Base-by-base conservation (phyloP, 805 yeast genomes). In the Kurtzmaniella cleridarum region DNA sequence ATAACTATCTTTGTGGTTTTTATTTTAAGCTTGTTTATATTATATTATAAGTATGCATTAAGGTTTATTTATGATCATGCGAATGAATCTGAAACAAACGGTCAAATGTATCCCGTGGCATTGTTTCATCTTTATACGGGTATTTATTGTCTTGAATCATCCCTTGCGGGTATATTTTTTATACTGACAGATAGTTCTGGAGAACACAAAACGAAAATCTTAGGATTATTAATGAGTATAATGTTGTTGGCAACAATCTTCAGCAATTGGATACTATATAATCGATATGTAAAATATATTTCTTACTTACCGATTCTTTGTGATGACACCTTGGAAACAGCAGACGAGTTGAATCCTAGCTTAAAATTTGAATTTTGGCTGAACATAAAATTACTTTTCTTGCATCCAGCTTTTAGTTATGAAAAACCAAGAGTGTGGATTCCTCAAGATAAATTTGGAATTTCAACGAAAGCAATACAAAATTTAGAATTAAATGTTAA, bases 61-160 rank as follows among this genome's bases (percentile, higher is more conserved):
- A 73, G 75, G 44, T 78, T 75, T 48, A 75, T 81, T 35, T 81
- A 73, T 54, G 69, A 73, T 45, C 63, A 59, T 29, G 59, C 55
- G 11, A 77, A 78, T 42, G 62, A 62, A 15, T 73, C 84, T 2
- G 91, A 84, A 49, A 79, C 87, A 0, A 62, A 68, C 49, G 96
- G 96, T 0, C 69, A 66, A 41, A 65, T 84, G 33, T 89, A 85
- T 55, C 85, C 93, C 1, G 66, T 68, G 2, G 95, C 95, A 0
- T 59, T 89, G 14, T 70, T 83, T 41, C 95, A 87, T 41, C 58
- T 89, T 32, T 87, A 84, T 51, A 69, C 84, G 0, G 97, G 97
- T 0, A 62, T 89, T 1, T 89, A 89, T 55, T 85, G 89, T 50
- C 67, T 86, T 52, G 95, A 89, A 51, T 66, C 82, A 28, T 84